Conservation (phyloP, 805 yeast species). For the Wickerhamomyces queroliae region DNA sequence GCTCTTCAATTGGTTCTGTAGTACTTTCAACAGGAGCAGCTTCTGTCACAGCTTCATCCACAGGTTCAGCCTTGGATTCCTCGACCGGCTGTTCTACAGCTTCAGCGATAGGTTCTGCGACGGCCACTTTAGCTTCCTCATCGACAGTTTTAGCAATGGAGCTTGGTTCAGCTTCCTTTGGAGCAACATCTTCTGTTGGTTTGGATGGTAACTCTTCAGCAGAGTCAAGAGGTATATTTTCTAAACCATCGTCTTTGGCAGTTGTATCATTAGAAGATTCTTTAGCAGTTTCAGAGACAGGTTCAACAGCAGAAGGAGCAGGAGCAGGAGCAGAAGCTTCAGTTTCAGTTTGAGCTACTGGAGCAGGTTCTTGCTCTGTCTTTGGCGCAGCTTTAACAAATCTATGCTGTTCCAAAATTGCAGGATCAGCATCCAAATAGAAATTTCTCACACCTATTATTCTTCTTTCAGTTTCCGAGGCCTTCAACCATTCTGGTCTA, state of each 20-base stretch:
- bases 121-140: conserved; percentile 2
- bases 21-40: not conserved
- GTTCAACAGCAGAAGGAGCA: not conserved
- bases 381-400: conserved; percentile 26
- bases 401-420: conserved; percentile 37
- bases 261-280: conserved; percentile 11
- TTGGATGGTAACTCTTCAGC: conserved; percentile 1
- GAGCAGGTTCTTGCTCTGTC: conserved; percentile 3
- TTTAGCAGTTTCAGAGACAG: conserved; percentile 7
- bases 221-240: conserved; percentile 1
- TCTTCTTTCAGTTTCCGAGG: conserved; percentile 84
- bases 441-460: conserved; percentile 91
- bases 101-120: conserved; percentile 4
- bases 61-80: not conserved
- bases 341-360: conserved; percentile 5
- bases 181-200: conserved; percentile 7
- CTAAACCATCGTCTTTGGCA: conserved; percentile 2
- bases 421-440: conserved; percentile 52
- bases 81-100: conserved; percentile 8
- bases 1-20: not conserved
- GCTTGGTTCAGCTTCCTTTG: conserved; percentile 2
- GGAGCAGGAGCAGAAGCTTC: conserved; percentile 9
- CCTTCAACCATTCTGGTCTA: conserved; percentile 95
- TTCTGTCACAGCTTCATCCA: not conserved
- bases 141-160: conserved; percentile 2